phyloP scores from a whole-genome alignment of 2,329 filamentous ascomycete species.

The Aspergillus bombycis region DNA sequence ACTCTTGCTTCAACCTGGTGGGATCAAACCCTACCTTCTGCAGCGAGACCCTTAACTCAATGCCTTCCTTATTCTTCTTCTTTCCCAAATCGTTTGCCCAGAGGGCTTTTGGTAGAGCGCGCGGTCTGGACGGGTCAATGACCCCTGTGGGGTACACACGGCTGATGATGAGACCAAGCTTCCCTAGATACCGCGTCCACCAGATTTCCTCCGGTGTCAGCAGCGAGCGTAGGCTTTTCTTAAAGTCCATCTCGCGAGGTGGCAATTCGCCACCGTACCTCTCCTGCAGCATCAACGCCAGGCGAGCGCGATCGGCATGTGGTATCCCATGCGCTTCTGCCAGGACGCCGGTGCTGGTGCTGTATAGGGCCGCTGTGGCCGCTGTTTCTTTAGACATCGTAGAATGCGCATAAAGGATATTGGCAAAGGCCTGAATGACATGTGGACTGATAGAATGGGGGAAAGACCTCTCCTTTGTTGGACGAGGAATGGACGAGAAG shows the following conservation, averaged over 20 bases:
- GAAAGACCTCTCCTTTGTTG: conserved; percentile 21
- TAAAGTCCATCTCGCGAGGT: conserved; percentile 34
- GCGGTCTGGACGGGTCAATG: conserved; percentile 29
- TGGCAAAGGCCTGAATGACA: conserved; percentile 35
- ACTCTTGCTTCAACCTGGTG: conserved; percentile 26
- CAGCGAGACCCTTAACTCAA: conserved; percentile 30
- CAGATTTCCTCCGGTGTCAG: conserved; percentile 39
- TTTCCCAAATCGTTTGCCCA: conserved; percentile 37
- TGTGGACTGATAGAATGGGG: conserved; percentile 30
- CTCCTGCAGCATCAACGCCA: conserved; percentile 38
- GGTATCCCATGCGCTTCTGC: conserved; percentile 38
- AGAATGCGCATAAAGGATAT: conserved; percentile 37
- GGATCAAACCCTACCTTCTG: conserved; percentile 29
- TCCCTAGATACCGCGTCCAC: conserved; percentile 39
- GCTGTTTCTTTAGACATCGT: conserved; percentile 38
- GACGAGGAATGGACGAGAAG: conserved; percentile 49
- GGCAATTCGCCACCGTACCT: conserved; percentile 39
- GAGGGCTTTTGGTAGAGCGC: conserved; percentile 29
- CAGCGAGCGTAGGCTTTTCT: conserved; percentile 30
- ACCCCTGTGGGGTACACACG: conserved; percentile 36
- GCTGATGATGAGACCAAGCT: conserved; percentile 32
- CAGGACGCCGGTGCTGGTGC: conserved; percentile 37
- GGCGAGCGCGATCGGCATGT: conserved; percentile 36
- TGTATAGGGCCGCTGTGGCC: conserved; percentile 34
- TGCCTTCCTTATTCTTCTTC: conserved; percentile 34